Base-by-base conservation (phyloP, 2,329 filamentous ascomycete genomes). In the Fusarium fracticaudum region DNA sequence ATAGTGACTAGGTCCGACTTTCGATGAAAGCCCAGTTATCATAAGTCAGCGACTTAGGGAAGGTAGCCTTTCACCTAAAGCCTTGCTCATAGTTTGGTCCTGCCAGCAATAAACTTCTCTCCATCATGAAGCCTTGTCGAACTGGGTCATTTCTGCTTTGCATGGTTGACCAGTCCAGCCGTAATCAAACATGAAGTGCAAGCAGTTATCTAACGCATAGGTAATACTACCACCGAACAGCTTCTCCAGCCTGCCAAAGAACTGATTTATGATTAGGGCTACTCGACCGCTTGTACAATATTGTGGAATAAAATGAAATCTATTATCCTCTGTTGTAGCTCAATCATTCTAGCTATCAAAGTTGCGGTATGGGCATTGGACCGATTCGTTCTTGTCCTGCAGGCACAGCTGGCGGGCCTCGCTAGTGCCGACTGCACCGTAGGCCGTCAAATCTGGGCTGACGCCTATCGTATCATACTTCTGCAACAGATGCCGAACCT, bases 201-300 rank as follows among this genome's bases (percentile, higher is more conserved):
- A 10, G 8, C 4, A 3, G 44, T 15, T 22, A 8, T 11, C 26
- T 3, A 10, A 7, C 6, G 2, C 13, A 14, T 35, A 0, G 14
- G 4, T 0, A 10, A 3, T 6, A 22, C 14, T 4, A 22, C 0
- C 20, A 8, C 8, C 6, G 18, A 11, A 20, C 13, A 11, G 4
- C 26, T 29, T 6, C 13, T 5, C 3, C 8, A 11, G 3, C 6
- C 8, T 29, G 6, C 7, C 29, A 33, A 18, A 10, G 3, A 14
- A 2, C 22, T 26, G 24, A 26, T 26, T 26, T 26, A 26, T 33
- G 29, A 50, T 31, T 11, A 3, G 3, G 9, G 11, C 22, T n/a
- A 0, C 15, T 33, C 18, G 3, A 1, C 12, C 8, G 0, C 8
- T 1, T 1, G 4, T 5, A 1, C 14, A 11, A 6, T 9, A 24